These are phyloP conservation scores for Trapa bicornis DNA, from an alignment of 345 rosid species.

Conservation along the genomic window DNA sequence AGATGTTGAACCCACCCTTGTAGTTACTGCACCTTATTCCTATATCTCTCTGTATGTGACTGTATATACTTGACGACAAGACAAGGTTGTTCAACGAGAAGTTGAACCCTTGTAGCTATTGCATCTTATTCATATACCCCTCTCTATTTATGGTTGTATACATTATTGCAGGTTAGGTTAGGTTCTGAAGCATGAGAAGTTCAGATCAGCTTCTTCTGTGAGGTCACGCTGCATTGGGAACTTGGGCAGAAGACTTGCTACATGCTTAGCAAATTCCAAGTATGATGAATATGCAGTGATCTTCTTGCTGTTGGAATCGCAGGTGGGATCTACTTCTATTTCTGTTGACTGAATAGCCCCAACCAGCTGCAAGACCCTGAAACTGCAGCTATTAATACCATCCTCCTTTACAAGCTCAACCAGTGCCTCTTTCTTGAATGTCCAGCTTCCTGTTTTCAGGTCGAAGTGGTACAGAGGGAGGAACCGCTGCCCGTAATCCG, in stretches of 20 bases:
- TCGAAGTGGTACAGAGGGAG: slow-evolving; percentile 35
- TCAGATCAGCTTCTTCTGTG: background rate
- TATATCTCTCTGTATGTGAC: too few species aligned
- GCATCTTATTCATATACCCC: too few species aligned
- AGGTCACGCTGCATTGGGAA: slow-evolving; percentile 7
- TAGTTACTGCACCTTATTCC: too few species aligned
- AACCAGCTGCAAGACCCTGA: too few species aligned
- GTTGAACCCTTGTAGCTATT: too few species aligned
- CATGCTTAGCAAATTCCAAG: slow-evolving; percentile 10
- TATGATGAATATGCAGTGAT: slow-evolving; percentile 6
- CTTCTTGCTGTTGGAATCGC: background rate
- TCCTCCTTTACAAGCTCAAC: slow-evolving; percentile 10
- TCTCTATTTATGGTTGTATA: background rate
- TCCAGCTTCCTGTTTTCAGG: slow-evolving; percentile 33
- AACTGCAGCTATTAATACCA: background rate
- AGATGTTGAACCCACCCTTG: too few species aligned
- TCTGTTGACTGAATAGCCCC: too few species aligned
- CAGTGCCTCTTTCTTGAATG: slow-evolving; percentile 16
- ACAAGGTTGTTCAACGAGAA: too few species aligned
- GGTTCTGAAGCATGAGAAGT: slow-evolving; percentile 5
- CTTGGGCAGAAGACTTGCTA: slow-evolving; percentile 12
- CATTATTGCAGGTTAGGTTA: background rate
- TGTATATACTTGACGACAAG: too few species aligned
- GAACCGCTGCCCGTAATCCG: slow-evolving; percentile 38
- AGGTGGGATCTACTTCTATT: background rate